Evolutionary conservation across 352 stramenopile genomes (phyloP).

Genomic region (Phytopythium boreale): DNA sequence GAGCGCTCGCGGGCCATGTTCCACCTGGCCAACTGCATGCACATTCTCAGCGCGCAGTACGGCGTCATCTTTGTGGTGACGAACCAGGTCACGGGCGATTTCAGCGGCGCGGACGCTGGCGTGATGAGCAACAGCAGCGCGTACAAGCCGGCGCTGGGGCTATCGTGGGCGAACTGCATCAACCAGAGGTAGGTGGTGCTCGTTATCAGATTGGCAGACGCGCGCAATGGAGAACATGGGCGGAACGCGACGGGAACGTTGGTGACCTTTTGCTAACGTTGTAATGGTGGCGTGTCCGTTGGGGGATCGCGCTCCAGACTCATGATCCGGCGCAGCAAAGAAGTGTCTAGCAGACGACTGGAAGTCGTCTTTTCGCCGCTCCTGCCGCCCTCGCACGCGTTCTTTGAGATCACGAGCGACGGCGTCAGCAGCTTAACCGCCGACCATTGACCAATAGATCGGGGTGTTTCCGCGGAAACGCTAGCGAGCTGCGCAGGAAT

Average conservation of each 20-base stretch:
- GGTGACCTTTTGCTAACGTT: background rate
- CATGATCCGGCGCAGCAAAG: conserved; percentile 37
- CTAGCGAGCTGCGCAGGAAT: background rate
- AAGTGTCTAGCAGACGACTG: conserved; percentile 28
- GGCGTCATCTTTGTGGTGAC: conserved; percentile 69
- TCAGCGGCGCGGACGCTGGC: conserved; percentile 24
- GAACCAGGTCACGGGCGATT: conserved; percentile 80
- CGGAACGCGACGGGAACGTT: background rate
- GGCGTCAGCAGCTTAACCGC: conserved; percentile 23
- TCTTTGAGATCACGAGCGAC: conserved; percentile 58
- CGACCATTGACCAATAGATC: background rate
- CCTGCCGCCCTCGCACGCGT: conserved; percentile 25
- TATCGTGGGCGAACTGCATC: conserved; percentile 85
- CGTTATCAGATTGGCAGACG: background rate
- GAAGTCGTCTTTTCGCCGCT: conserved; percentile 64
- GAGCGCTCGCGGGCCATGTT: conserved; percentile 78
- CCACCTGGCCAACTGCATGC: conserved; percentile 81
- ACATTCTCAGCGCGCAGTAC: conserved; percentile 78
- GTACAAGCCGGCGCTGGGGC: conserved; percentile 57
- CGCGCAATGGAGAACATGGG: background rate
- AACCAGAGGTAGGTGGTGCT: conserved; percentile 59
- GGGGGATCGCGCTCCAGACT: conserved; percentile 23
- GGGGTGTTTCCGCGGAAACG: background rate
- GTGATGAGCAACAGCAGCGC: conserved; percentile 10
- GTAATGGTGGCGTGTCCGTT: background rate